phyloP scores from a whole-genome alignment of 345 rosid species.

The Eucalyptus fibrosa region DNA sequence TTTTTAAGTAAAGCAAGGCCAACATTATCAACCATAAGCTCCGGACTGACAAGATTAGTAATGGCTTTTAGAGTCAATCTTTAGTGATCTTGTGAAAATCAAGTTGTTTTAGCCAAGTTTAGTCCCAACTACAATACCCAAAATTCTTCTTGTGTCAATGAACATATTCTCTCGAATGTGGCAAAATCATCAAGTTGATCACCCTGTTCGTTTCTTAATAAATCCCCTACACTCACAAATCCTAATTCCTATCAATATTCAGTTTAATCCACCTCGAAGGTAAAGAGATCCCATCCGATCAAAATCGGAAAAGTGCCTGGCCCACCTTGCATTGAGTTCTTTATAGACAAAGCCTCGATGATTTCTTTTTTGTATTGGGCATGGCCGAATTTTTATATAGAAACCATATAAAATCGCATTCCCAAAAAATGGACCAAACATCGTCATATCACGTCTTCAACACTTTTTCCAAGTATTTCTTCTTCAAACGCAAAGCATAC shows the following conservation, averaged over 20 bases:
- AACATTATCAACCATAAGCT: not conserved
- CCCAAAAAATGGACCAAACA: not conserved
- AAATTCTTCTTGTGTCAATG: accelerated
- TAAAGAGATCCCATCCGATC: not conserved
- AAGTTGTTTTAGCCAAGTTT: not conserved
- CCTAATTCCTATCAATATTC: not conserved
- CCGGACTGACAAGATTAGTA: accelerated
- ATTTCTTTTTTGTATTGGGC: accelerated
- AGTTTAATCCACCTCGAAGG: no score
- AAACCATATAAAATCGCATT: no score
- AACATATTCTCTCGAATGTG: not conserved
- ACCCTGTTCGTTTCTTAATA: no score
- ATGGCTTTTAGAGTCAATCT: not conserved
- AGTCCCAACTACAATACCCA: not conserved
- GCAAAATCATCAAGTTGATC: not conserved
- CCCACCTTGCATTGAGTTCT: not conserved
- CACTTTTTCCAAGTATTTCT: not conserved
- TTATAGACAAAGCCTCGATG: not conserved
- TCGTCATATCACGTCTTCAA: not conserved
- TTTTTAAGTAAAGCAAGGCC: no score
- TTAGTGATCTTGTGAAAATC: not conserved
- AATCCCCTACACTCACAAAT: accelerated
- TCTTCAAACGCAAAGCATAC: not conserved
- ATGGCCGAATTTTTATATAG: no score
- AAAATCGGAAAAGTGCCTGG: not conserved